Evolutionary conservation across 345 rosid species (phyloP), one percentile per base, ranked within the genome.

Genomic region (Eucalyptus marginata): DNA sequence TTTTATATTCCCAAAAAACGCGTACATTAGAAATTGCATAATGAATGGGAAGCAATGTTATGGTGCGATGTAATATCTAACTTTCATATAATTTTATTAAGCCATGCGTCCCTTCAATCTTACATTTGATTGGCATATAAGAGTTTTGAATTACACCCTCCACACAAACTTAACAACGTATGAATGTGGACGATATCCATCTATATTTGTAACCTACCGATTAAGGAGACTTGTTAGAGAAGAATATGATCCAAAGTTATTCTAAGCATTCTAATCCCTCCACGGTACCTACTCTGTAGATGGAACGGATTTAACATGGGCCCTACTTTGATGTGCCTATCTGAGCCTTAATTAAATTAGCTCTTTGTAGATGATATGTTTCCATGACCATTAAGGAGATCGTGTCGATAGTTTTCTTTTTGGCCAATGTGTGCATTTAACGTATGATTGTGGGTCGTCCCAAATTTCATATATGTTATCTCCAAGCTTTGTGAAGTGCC

Each of bases 141-240:
- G 3, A 71, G 27, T 71, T 71, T 17, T 3, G 7, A 76, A 76
- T 36, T 7, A 44, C 47, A 18, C 29, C 47, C 83, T 2, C 24
- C 16, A 20, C 0, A 3, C 47, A 40, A 22, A 6, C 2, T 20
- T 20, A 36, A n/a, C n/a, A n/a, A n/a, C n/a, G n/a, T 22, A 2
- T 40, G 7, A 76, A 76, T 36, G 47, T 40, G 29, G 47, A 22
- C 8, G 5, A 20, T 40, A 25, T 40, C 5, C 47, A 12, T 76
- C 84, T 20, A 40, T 43, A 76, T 40, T 40, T 40, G 47, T 40
- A 76, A 20, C 84, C 84, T 13, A 43, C 84, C 9, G 16, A 20
- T 76, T 20, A 40, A 10, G 27, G 13, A 20, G 15, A 40, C 29
- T 40, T 20, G 29, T 6, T 2, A 40, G 47, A 76, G 29, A 76